phyloP scores from a whole-genome alignment of 2,329 filamentous ascomycete genomes.

The Colletotrichum theobromicola region DNA sequence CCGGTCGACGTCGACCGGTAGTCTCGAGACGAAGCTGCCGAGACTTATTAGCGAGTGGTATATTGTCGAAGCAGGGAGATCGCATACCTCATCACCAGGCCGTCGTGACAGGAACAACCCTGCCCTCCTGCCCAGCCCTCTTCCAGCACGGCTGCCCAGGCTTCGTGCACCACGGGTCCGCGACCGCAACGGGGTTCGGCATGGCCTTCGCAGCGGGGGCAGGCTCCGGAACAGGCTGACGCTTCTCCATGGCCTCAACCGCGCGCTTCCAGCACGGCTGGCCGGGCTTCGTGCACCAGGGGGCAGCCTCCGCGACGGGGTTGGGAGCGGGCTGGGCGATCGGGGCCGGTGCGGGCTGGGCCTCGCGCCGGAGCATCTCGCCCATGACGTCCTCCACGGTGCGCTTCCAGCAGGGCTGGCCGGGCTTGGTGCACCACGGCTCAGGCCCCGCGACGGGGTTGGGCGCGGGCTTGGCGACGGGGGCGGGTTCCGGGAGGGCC shows the following conservation, averaged over 20 bases:
- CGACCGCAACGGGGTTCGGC: not conserved
- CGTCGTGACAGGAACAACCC: not conserved
- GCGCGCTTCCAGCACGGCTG: constrained; percentile 20
- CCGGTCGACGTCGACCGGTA: not conserved
- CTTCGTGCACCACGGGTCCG: constrained; percentile 26
- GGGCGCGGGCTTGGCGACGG: not conserved
- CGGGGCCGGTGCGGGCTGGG: constrained; percentile 26
- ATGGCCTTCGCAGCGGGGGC: not conserved
- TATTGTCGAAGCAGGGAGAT: accelerated
- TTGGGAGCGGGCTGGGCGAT: not conserved
- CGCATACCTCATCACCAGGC: not conserved
- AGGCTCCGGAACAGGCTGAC: not conserved
- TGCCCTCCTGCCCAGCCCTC: not conserved
- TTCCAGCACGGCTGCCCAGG: constrained; percentile 31
- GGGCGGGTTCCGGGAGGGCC: not conserved
- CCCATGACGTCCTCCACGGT: constrained; percentile 22
- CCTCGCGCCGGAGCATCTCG: not conserved
- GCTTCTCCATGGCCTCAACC: constrained; percentile 8
- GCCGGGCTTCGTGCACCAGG: constrained; percentile 28
- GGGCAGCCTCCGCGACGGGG: not conserved
- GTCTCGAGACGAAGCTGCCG: not conserved
- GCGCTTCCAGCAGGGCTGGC: constrained; percentile 9
- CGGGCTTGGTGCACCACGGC: constrained; percentile 29
- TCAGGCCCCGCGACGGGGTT: constrained; percentile 20
- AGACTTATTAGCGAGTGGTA: not conserved